These are phyloP conservation scores for Echria macrotheca DNA, from an alignment of 495 filamentous ascomycete species.

Conservation along the genomic window DNA sequence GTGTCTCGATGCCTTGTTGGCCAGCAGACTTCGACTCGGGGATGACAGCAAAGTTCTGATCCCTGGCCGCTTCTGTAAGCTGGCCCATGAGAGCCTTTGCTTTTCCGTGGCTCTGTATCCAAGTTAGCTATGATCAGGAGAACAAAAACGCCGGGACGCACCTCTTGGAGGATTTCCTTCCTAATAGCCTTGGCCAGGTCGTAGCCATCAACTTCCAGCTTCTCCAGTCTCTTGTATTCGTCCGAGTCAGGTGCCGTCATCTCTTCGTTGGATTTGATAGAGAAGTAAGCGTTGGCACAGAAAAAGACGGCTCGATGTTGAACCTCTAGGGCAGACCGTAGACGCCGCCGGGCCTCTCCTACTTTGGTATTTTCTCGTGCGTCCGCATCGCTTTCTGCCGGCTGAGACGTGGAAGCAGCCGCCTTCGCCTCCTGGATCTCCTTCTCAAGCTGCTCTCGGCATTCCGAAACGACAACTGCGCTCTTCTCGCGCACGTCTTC, in stretches of 20 bases:
- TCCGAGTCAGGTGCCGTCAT: conserved; percentile 58
- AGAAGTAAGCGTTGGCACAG: conserved; percentile 72
- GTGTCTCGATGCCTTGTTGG: conserved; percentile 33
- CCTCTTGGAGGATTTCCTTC: conserved; percentile 62
- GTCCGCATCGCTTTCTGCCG: conserved; percentile 35
- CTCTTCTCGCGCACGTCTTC: conserved; percentile 51
- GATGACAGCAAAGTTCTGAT: conserved; percentile 57
- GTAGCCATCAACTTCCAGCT: conserved; percentile 65
- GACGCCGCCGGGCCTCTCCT: conserved; percentile 55
- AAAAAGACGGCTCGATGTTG: conserved; percentile 83
- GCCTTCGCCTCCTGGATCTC: conserved; percentile 44
- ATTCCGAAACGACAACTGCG: conserved; percentile 54
- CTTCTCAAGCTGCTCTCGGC: conserved; percentile 51
- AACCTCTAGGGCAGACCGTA: conserved; percentile 69
- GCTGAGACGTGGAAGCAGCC: conserved; percentile 16
- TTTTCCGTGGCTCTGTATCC: conserved; percentile 23
- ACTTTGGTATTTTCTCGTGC: conserved; percentile 31
- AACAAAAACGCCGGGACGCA: conserved; percentile 10
- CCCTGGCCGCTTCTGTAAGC: conserved; percentile 38
- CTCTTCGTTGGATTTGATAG: conserved; percentile 67
- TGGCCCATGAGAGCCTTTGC: conserved; percentile 39
- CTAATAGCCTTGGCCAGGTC: conserved; percentile 70
- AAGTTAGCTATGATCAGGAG: conserved; percentile 10
- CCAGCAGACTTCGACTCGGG: conserved; percentile 40
- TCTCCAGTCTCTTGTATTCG: conserved; percentile 59